These are phyloP conservation scores for Barnettozyma hawaiiensis DNA, from an alignment of 1,139 yeast genomes.

Conservation along the genomic window DNA sequence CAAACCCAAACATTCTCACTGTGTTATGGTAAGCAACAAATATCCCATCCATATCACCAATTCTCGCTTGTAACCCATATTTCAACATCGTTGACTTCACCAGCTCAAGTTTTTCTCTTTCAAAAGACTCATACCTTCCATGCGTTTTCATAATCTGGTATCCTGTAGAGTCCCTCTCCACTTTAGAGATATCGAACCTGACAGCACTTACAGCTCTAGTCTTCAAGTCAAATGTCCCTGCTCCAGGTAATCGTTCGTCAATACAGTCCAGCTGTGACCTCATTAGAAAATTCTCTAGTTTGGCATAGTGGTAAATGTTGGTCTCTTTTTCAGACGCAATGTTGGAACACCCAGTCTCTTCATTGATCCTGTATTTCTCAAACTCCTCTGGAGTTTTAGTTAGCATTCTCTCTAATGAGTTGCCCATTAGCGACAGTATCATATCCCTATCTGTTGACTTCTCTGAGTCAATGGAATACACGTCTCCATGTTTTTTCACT, in stretches of 20 bases:
- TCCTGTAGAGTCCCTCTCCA: slow-evolving; percentile 45
- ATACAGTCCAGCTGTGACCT: slow-evolving; percentile 89
- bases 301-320: slow-evolving; percentile 64
- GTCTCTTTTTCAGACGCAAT: slow-evolving; percentile 17
- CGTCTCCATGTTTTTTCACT: slow-evolving; percentile 31
- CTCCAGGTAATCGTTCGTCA: slow-evolving; percentile 75
- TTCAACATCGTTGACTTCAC: slow-evolving; percentile 73
- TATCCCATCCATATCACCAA: slow-evolving; percentile 96
- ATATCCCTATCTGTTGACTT: slow-evolving; percentile 64
- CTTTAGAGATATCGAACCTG: slow-evolving; percentile 66
- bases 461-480: slow-evolving; percentile 69
- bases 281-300: slow-evolving; percentile 63
- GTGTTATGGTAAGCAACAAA: slow-evolving; percentile 88
- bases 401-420: slow-evolving; percentile 66
- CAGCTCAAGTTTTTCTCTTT: slow-evolving; percentile 73
- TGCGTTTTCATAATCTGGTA: slow-evolving; percentile 58
- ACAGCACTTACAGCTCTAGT: slow-evolving; percentile 88
- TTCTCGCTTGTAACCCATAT: slow-evolving; percentile 84
- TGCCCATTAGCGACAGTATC: slow-evolving; percentile 73
- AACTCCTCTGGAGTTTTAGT: slow-evolving; percentile 52
- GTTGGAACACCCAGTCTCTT: slow-evolving; percentile 10
- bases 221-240: slow-evolving; percentile 88
- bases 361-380: slow-evolving; percentile 30
- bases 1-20: slow-evolving; percentile 78
- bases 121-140: slow-evolving; percentile 73